Evolutionary conservation across 2,329 filamentous ascomycete genomes (phyloP).

Genomic region (Neurospora sp.): DNA sequence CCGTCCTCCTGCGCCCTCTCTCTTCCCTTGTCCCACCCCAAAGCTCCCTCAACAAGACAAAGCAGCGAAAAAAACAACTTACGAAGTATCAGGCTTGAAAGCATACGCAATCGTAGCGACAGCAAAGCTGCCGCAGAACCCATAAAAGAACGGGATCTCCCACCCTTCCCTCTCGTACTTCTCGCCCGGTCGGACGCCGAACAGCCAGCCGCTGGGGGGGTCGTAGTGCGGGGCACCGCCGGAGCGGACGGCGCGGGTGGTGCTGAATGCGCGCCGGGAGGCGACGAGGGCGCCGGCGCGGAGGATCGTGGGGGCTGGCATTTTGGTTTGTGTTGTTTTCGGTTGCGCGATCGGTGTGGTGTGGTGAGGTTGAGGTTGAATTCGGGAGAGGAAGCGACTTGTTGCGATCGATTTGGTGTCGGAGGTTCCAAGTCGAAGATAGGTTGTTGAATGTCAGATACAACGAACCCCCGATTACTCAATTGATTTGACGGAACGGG

Average conservation of each 20-base stretch:
- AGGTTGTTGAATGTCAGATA: not conserved
- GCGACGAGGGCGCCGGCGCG: not conserved
- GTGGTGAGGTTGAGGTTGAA: not conserved
- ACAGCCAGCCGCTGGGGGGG: conserved; percentile 84
- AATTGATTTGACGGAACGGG: not conserved
- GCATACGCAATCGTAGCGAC: conserved; percentile 73
- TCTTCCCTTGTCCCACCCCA: too few species aligned
- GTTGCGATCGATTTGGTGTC: too few species aligned
- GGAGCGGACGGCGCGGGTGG: conserved; percentile 31
- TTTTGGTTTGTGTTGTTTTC: not conserved
- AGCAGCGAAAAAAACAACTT: conserved; percentile 35
- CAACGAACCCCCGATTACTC: not conserved
- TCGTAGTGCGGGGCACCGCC: conserved; percentile 59
- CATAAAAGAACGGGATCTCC: conserved; percentile 80
- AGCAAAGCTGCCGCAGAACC: conserved; percentile 69
- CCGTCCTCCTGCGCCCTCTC: too few species aligned
- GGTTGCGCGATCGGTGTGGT: not conserved
- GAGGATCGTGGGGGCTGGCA: not conserved
- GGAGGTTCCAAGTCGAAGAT: too few species aligned
- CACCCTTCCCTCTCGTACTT: conserved; percentile 94
- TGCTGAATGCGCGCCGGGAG: conserved; percentile 31
- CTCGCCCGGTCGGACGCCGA: conserved; percentile 87
- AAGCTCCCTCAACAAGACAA: too few species aligned
- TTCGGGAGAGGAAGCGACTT: too few species aligned
- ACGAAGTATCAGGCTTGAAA: conserved; percentile 99